These are phyloP conservation scores for Verticillium nonalfalfae DNA, from an alignment of 2,329 filamentous ascomycete species.

Conservation along the genomic window DNA sequence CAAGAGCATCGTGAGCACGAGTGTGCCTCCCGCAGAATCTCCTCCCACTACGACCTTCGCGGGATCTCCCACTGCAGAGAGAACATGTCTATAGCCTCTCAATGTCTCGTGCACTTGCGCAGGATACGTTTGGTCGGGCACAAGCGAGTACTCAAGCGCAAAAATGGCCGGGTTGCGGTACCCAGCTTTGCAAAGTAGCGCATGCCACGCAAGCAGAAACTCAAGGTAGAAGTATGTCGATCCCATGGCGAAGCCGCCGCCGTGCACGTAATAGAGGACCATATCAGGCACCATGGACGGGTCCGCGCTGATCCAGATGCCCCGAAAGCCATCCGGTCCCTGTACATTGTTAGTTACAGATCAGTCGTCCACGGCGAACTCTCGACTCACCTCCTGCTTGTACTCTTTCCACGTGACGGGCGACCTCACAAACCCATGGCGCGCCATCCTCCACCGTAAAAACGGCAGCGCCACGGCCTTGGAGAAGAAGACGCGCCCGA, in stretches of 20 bases:
- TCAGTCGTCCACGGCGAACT: background rate
- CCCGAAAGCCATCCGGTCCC: constrained; percentile 33
- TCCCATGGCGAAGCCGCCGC: constrained; percentile 79
- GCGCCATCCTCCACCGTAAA: constrained; percentile 66
- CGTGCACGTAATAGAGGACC: constrained; percentile 78
- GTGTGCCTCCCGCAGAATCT: constrained; percentile 72
- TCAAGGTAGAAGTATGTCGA: constrained; percentile 80
- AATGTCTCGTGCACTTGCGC: constrained; percentile 65
- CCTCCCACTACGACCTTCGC: constrained; percentile 65
- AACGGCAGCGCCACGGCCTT: constrained; percentile 69
- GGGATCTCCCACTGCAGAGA: constrained; percentile 50
- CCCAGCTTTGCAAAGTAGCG: constrained; percentile 55
- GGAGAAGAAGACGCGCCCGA: constrained; percentile 73
- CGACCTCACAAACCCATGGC: constrained; percentile 59
- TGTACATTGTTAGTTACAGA: background rate
- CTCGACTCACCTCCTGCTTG: constrained; percentile 32
- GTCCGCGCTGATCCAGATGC: constrained; percentile 64
- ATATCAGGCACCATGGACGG: constrained; percentile 59
- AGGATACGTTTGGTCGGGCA: constrained; percentile 68
- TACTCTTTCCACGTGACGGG: constrained; percentile 59
- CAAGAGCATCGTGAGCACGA: constrained; percentile 68
- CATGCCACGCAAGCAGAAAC: constrained; percentile 68
- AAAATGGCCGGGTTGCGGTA: constrained; percentile 75
- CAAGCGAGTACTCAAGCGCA: constrained; percentile 73
- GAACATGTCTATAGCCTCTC: constrained; percentile 64